These are phyloP conservation scores for Metschnikowia hibisci DNA, from an alignment of 805 yeast species.

Conservation along the genomic window DNA sequence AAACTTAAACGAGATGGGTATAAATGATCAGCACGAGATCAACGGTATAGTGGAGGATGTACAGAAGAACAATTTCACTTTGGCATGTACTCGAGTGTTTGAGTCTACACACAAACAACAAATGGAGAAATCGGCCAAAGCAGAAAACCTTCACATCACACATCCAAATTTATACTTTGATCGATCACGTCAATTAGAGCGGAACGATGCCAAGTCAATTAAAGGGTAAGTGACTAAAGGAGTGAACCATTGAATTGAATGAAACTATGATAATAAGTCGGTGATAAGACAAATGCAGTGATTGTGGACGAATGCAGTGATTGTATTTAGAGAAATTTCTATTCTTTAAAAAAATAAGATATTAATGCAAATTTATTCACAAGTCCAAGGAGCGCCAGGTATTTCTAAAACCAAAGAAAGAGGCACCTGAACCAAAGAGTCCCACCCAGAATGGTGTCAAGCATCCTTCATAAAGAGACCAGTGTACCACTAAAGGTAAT, in stretches of 20 bases:
- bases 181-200: slow-evolving; percentile 58
- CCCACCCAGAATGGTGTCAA: slow-evolving; percentile 47
- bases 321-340: background rate
- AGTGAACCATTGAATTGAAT: background rate
- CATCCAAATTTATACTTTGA: slow-evolving; percentile 91
- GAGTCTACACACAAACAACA: slow-evolving; percentile 60
- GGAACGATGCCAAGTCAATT: slow-evolving; percentile 15
- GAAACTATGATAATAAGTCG: no score
- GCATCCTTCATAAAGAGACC: slow-evolving; percentile 44
- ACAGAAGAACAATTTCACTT: slow-evolving; percentile 65
- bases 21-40: slow-evolving; percentile 54
- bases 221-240: background rate
- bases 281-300: no score
- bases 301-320: no score
- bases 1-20: slow-evolving; percentile 60
- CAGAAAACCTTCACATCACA: slow-evolving; percentile 59
- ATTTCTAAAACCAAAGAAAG: slow-evolving; percentile 39
- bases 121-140: slow-evolving; percentile 34
- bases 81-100: slow-evolving; percentile 87
- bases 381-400: slow-evolving; percentile 36
- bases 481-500: slow-evolving; percentile 41
- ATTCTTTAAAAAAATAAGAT: no score
- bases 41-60: slow-evolving; percentile 65
- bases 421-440: slow-evolving; percentile 42
- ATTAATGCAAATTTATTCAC: background rate